phyloP scores from a whole-genome alignment of 768 basidiomycete species.

The Podaxis sp. region DNA sequence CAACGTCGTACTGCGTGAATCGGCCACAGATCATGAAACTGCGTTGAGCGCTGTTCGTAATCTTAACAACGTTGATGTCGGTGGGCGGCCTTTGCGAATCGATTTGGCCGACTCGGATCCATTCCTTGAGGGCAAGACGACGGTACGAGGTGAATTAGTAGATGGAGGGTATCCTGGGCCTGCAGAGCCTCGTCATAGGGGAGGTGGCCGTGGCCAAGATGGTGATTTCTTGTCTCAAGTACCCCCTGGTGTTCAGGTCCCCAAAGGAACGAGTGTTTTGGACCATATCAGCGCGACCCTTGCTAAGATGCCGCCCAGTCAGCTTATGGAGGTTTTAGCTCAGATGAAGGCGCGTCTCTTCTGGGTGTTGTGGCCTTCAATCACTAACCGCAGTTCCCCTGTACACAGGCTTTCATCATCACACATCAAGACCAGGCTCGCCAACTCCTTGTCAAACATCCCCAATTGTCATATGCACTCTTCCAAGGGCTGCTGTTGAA shows the following conservation, averaged over 20 bases:
- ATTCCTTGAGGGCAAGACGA: conserved; percentile 88
- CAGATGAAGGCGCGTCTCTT: conserved; percentile 86
- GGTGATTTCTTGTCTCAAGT: conserved; percentile 61
- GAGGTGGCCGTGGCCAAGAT: conserved; percentile 44
- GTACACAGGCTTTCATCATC: conserved; percentile 80
- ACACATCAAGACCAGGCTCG: conserved; percentile 90
- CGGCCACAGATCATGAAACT: conserved; percentile 83
- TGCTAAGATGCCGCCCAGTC: conserved; percentile 77
- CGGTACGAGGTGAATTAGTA: conserved; percentile 77
- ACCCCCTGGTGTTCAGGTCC: conserved; percentile 75
- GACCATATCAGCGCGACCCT: conserved; percentile 87
- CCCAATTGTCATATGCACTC: conserved; percentile 93
- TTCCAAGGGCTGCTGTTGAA: conserved; percentile 93
- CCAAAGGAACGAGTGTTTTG: conserved; percentile 67
- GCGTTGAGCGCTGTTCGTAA: conserved; percentile 95
- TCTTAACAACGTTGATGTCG: conserved; percentile 89
- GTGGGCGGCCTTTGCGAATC: conserved; percentile 89
- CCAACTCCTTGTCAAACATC: conserved; percentile 74
- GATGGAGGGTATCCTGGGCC: conserved; percentile 63
- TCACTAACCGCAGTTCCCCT: conserved; percentile 8
- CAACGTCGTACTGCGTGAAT: conserved; percentile 10
- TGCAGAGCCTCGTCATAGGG: conserved; percentile 52
- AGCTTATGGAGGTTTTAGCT: conserved; percentile 91
- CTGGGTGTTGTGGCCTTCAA: conserved; percentile 19
- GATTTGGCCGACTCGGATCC: conserved; percentile 94